Base-by-base conservation (phyloP, 192 early-diverging fungal genomes). In the Backusella westeae region DNA sequence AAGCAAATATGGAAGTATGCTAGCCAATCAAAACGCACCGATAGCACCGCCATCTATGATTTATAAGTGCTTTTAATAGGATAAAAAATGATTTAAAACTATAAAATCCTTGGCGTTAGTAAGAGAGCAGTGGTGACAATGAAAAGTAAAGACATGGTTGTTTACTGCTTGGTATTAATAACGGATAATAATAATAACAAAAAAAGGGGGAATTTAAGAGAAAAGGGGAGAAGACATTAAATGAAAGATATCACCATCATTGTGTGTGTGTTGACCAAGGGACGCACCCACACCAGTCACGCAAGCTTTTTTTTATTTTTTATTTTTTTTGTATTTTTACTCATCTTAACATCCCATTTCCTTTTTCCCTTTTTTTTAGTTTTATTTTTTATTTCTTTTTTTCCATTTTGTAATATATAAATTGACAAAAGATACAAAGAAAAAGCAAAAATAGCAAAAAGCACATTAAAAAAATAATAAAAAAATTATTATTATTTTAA, bases 361-460 rank as follows among this genome's bases (percentile, higher is more conserved):
- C 53, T 59, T 59, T 59, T 59, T 59, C 53, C 53, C 46, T 49
- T 49, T 49, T 49, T 67, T 67, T 67, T 35, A 35, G 32, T 67
- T 67, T 67, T 34, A 35, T 67, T 67, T 67, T 67, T 67, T 19
- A 35, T 67, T 67, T 17, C 26, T 67, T 67, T 67, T 67, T 67
- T 67, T 67, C 32, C 15, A 59, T 59, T 59, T 59, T 59, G 53
- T 59, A 59, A 59, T 59, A 59, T 59, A 59, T 59, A 59, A 59
- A 59, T 59, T 59, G 53, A 59, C 53, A 59, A 59, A 59, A 59
- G 23, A 26, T 49, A 59, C 23, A 10, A 59, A 59, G 7, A 59
- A 26, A 59, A 26, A 59, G 23, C n/a, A 59, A 59, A 26, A 26
- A 53, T 53, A 53, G 19, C 8, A 59, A 23, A 59, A 26, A 9